Evolutionary conservation across 225 moss, liverwort and hornwort species (phyloP).

Genomic region (Ulota crispa): DNA sequence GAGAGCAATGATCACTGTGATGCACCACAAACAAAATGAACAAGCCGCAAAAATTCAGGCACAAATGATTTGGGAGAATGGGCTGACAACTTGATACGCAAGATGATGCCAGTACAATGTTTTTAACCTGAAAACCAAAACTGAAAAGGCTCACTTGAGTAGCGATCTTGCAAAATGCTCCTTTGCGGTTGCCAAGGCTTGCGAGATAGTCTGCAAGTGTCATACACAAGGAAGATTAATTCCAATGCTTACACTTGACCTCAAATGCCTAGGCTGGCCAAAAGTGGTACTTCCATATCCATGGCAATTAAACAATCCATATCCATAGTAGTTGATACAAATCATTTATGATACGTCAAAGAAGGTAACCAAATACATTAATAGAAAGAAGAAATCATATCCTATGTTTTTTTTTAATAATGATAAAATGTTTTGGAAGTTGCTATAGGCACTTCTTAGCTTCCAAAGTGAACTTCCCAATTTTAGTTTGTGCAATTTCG

Average conservation of each 20-base stretch:
- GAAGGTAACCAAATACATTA: not conserved
- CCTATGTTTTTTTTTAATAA: not conserved
- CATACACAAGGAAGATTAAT: not conserved
- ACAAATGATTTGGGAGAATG: not conserved
- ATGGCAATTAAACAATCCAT: not conserved
- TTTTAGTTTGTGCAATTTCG: not conserved
- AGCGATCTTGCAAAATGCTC: constrained; percentile 90
- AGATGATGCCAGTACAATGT: not conserved
- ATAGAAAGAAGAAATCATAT: not conserved
- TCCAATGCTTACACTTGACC: not conserved
- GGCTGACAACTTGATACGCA: not conserved
- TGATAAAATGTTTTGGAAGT: not conserved
- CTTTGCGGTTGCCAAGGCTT: constrained; percentile 91
- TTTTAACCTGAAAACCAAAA: not conserved
- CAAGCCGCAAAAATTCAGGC: not conserved
- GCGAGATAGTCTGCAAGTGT: constrained; percentile 82
- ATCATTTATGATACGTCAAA: not conserved
- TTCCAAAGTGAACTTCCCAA: too few relatives aligned
- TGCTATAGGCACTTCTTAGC: not conserved
- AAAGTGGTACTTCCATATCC: not conserved
- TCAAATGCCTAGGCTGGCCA: not conserved
- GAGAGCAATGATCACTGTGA: not conserved
- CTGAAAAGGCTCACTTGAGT: constrained; percentile 37
- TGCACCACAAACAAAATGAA: not conserved
- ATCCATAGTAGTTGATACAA: not conserved